Base-by-base conservation (phyloP, 768 basidiomycete genomes). In the Roridomyces roridus region DNA sequence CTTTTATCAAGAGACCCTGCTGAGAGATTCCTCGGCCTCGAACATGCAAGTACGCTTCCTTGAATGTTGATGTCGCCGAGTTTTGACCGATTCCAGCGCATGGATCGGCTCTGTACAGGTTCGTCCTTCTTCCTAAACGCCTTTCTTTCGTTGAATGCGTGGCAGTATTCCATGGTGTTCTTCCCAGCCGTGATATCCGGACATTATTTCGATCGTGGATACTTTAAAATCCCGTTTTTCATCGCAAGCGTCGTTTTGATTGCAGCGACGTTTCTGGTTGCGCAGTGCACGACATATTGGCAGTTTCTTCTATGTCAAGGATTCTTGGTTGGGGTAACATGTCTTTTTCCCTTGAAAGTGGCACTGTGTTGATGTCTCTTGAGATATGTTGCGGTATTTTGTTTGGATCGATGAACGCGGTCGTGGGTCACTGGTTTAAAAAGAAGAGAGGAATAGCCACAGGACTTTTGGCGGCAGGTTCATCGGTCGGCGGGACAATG, bases 101-200 rank as follows among this genome's bases (percentile, higher is more conserved):
- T 92, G 89, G 90, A 92, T 92, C 29, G 90, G 91, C 9, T 92
- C 91, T 2, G 72, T 87, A 25, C 89, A 91, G 74, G 88, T 85
- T 60, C 25, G 58, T 23, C 10, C 5, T 49, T 29, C 9, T 45
- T n/a, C 14, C 36, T 51, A 8, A 47, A 20, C 15, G 41, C 17
- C 12, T 23, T 14, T 25, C n/a, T 28, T n/a, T n/a, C n/a, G n/a
- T n/a, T n/a, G n/a, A n/a, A n/a, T n/a, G n/a, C n/a, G n/a, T n/a
- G n/a, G 8, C 63, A 90, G 87, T 88, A 87, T 64, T 76, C 87
- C 17, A 75, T 88, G 0, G 69, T 83, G 10, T 88, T 87, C 70
- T 63, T 88, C 6, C 87, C 87, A 2, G 86, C 82, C n/a, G 70
- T 92, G 4, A 29, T 89, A 43, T 77, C 79, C 3, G 91, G 91